Conservation (phyloP, 2,329 filamentous ascomycete species). For the Phialophora verrucosa region DNA sequence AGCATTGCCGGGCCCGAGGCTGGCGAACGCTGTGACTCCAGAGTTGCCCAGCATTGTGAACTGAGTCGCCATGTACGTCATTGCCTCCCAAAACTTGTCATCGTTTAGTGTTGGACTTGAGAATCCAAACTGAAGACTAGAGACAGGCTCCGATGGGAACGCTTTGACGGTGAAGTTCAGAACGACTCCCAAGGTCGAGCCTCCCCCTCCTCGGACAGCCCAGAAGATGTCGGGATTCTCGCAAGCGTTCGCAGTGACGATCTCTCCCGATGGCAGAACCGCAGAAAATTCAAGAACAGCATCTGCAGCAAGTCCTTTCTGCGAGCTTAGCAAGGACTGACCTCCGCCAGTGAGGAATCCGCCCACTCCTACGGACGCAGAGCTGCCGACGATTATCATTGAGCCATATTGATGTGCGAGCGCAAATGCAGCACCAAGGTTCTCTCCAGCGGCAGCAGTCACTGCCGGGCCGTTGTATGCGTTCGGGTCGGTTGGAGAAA, state of each 20-base stretch:
- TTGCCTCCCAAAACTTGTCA: conserved; percentile 7
- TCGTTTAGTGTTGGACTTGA: conserved; percentile 2
- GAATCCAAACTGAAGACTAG: conserved; percentile 2
- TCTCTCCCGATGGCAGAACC: conserved; percentile 54
- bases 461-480: not conserved
- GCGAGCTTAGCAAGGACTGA: conserved; percentile 58
- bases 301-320: conserved; percentile 59
- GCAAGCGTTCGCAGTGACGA: conserved; percentile 50
- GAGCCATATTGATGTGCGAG: conserved; percentile 47
- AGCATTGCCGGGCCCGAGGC: not conserved
- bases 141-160: conserved; percentile 42
- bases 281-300: conserved; percentile 57
- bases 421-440: conserved; percentile 32
- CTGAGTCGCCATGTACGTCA: conserved; percentile 1
- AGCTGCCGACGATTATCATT: conserved; percentile 33
- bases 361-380: conserved; percentile 42
- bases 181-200: conserved; percentile 58
- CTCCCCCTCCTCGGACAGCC: conserved; percentile 52
- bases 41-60: not conserved
- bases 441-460: conserved; percentile 3
- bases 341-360: conserved; percentile 58
- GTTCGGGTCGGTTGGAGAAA: not conserved
- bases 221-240: conserved; percentile 57
- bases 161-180: conserved; percentile 57
- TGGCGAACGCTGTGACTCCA: not conserved